These are phyloP conservation scores for Erodium trifolium DNA, from an alignment of 441 rosid species.

Conservation along the genomic window DNA sequence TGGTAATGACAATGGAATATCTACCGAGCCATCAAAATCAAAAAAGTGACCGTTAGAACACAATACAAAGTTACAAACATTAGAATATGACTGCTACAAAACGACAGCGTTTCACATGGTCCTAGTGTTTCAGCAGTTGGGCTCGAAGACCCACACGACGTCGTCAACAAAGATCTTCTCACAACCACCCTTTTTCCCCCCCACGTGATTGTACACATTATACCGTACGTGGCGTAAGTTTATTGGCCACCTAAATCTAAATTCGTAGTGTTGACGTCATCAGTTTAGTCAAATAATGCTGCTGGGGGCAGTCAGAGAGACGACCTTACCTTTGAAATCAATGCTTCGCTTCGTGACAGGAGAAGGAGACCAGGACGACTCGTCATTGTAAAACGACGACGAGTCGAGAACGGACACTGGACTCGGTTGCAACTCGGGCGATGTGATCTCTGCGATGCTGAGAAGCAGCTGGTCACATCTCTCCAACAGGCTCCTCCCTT, in stretches of 20 bases:
- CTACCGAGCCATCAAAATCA: neutral
- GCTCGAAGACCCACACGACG: too few species aligned
- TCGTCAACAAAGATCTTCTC: neutral
- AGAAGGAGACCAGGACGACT: constrained; percentile 59
- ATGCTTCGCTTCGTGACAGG: constrained; percentile 63
- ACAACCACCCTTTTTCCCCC: neutral
- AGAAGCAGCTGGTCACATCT: constrained; percentile 79
- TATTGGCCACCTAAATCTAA: neutral
- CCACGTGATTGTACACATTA: neutral
- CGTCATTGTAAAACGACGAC: constrained; percentile 69
- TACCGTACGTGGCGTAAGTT: neutral
- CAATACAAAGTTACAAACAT: too few species aligned
- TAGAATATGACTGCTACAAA: too few species aligned
- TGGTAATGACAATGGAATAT: too few species aligned
- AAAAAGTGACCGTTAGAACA: neutral
- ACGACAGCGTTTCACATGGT: neutral
- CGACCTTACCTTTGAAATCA: constrained; percentile 53
- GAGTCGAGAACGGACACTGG: constrained; percentile 83
- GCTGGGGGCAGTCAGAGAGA: neutral
- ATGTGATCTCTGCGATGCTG: constrained; percentile 76
- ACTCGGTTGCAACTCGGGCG: constrained; percentile 70
- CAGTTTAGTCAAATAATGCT: neutral
- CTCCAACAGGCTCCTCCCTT: constrained; percentile 60
- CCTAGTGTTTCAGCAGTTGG: too few species aligned
- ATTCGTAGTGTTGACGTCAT: neutral